Evolutionary conservation across 2,329 filamentous ascomycete genomes (phyloP), one percentile per base, ranked within the genome.

Genomic region (Neocucurbitaria cava): DNA sequence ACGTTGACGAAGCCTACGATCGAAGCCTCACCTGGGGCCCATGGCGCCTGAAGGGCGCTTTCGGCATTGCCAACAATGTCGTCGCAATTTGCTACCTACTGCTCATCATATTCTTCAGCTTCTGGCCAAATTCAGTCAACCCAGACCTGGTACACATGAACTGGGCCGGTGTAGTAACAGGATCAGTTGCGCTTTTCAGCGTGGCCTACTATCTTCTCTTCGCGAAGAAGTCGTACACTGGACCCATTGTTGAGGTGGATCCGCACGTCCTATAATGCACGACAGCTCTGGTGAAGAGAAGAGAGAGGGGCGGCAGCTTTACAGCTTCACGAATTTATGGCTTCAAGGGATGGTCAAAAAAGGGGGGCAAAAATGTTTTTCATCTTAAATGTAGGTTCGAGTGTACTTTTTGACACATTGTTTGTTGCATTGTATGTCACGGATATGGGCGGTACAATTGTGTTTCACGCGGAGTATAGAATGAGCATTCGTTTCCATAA

Each of bases 91-190:
- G 62, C 24, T 75, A 74, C 24, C 55, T 75, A 2, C 15, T 60
- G 1, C 54, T 75, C 8, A 68, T 74, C 24, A 68, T 73, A 9
- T 74, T 75, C 57, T 74, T 74, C 48, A 72, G 67, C 52, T 74
- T 73, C 54, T 75, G 72, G 72, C 72, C 72, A 3, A 64, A 45
- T 3, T 47, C 58, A 15, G 42, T 56, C 2, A 61, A 64, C 6
- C 56, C 59, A 7, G 50, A 65, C 21, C 31, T 65, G 2, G 54
- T 43, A 5, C 42, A 57, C 20, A 74, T 74, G 71, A 75, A 75
- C 21, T 75, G 66, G 62, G 69, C 70, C 1, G 65, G 72, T 1
- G 61, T 74, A 2, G 71, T 75, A 11, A 72, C 69, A 2, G 69
- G 65, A 0, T 58, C 55, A 5, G 70, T 74, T 6, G 55, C 68